A percentile compares a stretch with the other conserved stretches of the same genome.
Evolutionary conservation across 2,329 filamentous ascomycete species (phyloP).

Genomic region (Trichoderma cornu-damae): DNA sequence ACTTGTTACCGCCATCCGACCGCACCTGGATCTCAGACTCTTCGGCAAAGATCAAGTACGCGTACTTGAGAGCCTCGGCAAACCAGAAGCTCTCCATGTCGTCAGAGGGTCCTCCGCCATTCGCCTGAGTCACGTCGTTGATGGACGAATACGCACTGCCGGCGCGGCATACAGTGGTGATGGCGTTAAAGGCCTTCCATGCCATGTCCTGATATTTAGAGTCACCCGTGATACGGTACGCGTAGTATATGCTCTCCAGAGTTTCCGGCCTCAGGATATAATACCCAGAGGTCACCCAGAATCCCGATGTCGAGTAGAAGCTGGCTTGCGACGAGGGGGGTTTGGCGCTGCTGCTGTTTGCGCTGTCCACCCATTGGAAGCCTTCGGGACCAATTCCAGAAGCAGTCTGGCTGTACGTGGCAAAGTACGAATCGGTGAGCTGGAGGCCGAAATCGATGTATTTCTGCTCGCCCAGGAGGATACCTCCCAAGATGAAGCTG

Average conservation of each 20-base stretch:
- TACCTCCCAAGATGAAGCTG: conserved; percentile 77
- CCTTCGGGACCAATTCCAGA: conserved; percentile 73
- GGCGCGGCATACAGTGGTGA: conserved; percentile 58
- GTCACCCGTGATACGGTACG: conserved; percentile 73
- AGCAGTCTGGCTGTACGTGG: conserved; percentile 62
- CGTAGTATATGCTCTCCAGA: conserved; percentile 81
- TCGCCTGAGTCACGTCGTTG: conserved; percentile 56
- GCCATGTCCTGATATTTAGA: conserved; percentile 75
- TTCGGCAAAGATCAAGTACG: conserved; percentile 63
- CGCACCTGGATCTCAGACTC: conserved; percentile 53
- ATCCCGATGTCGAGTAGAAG: conserved; percentile 65
- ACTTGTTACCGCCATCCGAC: conserved; percentile 41
- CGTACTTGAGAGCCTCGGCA: conserved; percentile 82
- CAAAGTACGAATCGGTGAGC: conserved; percentile 67
- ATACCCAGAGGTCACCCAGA: conserved; percentile 56
- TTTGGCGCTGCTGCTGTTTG: conserved; percentile 38
- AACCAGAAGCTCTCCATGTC: conserved; percentile 86
- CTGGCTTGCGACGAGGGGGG: conserved; percentile 42
- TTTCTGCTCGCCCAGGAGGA: conserved; percentile 57
- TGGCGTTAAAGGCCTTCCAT: conserved; percentile 69
- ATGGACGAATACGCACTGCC: conserved; percentile 65
- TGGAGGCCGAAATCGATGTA: conserved; percentile 71
- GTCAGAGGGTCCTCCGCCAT: conserved; percentile 59
- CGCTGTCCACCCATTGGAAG: conserved; percentile 56
- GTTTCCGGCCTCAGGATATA: conserved; percentile 78